These are phyloP conservation scores for Sistotremastrum niveocremeum DNA, from an alignment of 768 basidiomycete species.

Conservation along the genomic window DNA sequence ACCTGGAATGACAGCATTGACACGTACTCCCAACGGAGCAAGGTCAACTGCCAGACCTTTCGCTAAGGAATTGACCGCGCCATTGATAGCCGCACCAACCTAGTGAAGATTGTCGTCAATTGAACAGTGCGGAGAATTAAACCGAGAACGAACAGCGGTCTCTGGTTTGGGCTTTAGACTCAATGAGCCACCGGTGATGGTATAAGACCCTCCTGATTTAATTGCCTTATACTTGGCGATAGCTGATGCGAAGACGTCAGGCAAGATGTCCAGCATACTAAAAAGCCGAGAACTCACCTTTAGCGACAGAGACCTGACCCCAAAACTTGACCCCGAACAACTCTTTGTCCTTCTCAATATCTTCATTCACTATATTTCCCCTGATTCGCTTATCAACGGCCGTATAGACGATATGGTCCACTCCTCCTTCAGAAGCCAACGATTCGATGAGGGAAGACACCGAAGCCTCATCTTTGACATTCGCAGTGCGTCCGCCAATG, in stretches of 20 bases:
- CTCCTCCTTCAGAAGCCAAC: neutral
- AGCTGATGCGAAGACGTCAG: neutral
- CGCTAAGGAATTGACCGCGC: neutral
- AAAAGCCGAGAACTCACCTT: neutral
- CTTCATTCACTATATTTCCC: neutral
- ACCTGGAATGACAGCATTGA: neutral
- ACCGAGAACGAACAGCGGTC: neutral
- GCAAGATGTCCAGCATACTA: neutral
- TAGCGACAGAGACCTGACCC: neutral
- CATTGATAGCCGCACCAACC: neutral
- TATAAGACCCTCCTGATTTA: neutral
- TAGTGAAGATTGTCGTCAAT: too few relatives aligned
- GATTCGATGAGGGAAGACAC: neutral
- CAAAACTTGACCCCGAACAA: conserved; percentile 2
- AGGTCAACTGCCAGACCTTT: conserved; percentile 1
- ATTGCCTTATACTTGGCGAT: neutral
- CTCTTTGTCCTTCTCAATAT: neutral
- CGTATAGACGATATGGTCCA: neutral
- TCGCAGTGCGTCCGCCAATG: neutral
- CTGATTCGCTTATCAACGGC: neutral
- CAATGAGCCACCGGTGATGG: neutral
- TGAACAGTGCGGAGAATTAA: too few relatives aligned
- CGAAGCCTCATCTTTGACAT: neutral
- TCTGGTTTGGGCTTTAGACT: conserved; percentile 1
- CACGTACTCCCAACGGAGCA: neutral